Base-by-base conservation (phyloP, 2,329 filamentous ascomycete species). In the Arthrinium phaeospermum region DNA sequence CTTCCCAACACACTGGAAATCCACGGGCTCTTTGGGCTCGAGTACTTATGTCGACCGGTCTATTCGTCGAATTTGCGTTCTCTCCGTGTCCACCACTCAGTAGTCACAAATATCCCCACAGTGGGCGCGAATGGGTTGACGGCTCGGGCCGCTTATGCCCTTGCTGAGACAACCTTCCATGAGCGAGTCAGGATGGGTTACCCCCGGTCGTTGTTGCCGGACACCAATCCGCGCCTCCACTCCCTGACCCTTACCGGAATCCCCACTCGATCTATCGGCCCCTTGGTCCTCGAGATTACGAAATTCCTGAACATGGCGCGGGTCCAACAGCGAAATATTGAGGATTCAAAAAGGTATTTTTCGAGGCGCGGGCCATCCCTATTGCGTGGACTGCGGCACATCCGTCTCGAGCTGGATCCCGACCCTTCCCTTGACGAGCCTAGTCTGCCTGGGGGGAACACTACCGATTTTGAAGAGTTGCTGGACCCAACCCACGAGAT, bases 21-120 rank as follows among this genome's bases (percentile, higher is more conserved):
- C 2, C 76, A 78, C 41, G 88, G 88, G 22, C 78, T 87, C 10
- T 75, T 87, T 13, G 85, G 86, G 10, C 80, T 81, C 5, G 80
- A 84, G 0, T 83, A 89, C 75, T 74, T 87, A 12, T 85, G 90
- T 71, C 84, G 89, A 0, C 88, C 89, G 0, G 85, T 87, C 0
- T 80, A 87, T 69, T 88, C 87, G 1, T 85, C 86, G 0, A 88
- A 88, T 74, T 81, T 91, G 5, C 85, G 86, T 45, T 81, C 81
- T 1, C 79, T 91, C 1, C 85, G 86, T 16, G 81, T 90, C 7
- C 90, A 92, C 70, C 90, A 92, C 77, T 91, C 89, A 0, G 75
- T 91, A 1, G 84, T 91, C 7, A 92, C 90, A 0, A 84, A 85
- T 53, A 82, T 89, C 12, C 87, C 86, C 1, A 86, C 85, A 0